phyloP scores from a whole-genome alignment of 2,329 filamentous ascomycete genomes.

The Fusarium denticulatum region DNA sequence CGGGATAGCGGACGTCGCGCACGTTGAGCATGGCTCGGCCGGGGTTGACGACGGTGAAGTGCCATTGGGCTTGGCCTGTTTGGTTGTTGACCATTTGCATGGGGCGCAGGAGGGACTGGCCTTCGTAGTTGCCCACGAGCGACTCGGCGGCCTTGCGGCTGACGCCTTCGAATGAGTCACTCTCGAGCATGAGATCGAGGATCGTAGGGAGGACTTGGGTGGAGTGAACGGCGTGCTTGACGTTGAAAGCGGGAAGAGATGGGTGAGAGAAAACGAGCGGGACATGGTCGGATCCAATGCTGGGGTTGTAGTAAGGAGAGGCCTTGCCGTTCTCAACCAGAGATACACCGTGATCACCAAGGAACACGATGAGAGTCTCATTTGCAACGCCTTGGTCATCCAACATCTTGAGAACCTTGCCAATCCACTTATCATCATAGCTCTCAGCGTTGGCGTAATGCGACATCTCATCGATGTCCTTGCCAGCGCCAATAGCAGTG shows the following conservation, averaged over 20 bases:
- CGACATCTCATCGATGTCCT: constrained; percentile 43
- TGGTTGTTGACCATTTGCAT: constrained; percentile 22
- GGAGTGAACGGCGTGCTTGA: constrained; percentile 44
- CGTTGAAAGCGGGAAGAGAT: constrained; percentile 41
- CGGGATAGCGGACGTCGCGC: constrained; percentile 44
- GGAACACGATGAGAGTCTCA: constrained; percentile 47
- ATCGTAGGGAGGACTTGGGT: constrained; percentile 47
- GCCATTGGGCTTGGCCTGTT: constrained; percentile 45
- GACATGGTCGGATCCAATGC: constrained; percentile 45
- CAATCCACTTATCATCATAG: constrained; percentile 47
- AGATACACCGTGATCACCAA: constrained; percentile 49
- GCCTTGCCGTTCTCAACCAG: constrained; percentile 45
- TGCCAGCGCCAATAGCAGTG: constrained; percentile 29
- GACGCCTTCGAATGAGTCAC: constrained; percentile 38
- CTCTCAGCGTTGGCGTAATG: constrained; percentile 46
- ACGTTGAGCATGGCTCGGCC: constrained; percentile 47
- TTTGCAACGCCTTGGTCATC: constrained; percentile 48
- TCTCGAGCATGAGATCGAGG: constrained; percentile 47
- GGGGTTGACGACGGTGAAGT: constrained; percentile 48
- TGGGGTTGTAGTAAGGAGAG: constrained; percentile 47
- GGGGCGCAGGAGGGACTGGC: constrained; percentile 45
- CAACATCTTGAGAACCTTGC: constrained; percentile 43
- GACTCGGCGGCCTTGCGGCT: constrained; percentile 37
- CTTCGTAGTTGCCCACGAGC: constrained; percentile 45
- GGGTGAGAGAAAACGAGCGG: constrained; percentile 48